These are phyloP conservation scores for Dianthus caryophyllus DNA, from an alignment of 148 eudicot genomes.

Conservation along the genomic window DNA sequence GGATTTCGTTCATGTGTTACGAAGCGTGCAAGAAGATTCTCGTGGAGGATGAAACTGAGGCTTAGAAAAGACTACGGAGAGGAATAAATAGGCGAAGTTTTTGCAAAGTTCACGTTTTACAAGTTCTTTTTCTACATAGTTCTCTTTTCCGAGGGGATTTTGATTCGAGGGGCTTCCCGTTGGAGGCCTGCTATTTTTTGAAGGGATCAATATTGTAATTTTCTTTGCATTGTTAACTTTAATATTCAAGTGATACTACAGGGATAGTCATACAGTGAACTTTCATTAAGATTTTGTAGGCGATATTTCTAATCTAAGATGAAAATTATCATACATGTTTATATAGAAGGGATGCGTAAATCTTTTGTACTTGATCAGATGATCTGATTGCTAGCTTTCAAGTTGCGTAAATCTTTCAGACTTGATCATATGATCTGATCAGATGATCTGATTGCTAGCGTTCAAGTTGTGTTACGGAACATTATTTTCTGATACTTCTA, in stretches of 20 bases:
- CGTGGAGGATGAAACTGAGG: constrained; percentile 67
- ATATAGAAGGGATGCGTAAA: no score
- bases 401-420: no score
- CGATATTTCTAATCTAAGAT: no score
- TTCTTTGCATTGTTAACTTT: neutral
- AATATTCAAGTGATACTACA: neutral
- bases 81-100: no score
- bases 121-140: constrained; percentile 4
- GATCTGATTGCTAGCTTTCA: no score
- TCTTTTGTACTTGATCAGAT: no score
- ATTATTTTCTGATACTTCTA: no score
- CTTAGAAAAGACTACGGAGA: constrained; percentile 22
- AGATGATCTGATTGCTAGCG: no score
- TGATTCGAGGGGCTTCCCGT: neutral
- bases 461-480: no score
- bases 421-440: no score
- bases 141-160: constrained; percentile 1
- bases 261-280: no score
- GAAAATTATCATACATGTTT: no score
- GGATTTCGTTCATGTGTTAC: constrained; percentile 97
- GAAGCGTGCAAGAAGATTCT: constrained; percentile 94
- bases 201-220: constrained; percentile 8
- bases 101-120: constrained; percentile 2
- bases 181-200: constrained; percentile 7
- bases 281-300: constrained; percentile 5